Percentiles rank a stretch among this genome's conserved stretches.
Conservation (phyloP, 441 rosid genomes). For the Pelargonium citronellum region DNA sequence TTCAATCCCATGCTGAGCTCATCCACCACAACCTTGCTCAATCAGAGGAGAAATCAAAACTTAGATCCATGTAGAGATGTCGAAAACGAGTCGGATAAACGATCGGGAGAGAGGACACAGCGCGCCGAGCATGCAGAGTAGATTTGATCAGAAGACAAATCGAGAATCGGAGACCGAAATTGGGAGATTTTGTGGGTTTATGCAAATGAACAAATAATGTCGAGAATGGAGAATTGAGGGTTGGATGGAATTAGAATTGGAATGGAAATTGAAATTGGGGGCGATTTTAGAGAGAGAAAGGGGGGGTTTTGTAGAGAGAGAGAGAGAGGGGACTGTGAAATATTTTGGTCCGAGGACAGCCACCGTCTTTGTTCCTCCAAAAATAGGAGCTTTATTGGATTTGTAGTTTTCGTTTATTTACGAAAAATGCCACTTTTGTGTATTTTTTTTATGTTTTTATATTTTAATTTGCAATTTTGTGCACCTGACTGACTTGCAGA, state of each 20-base stretch:
- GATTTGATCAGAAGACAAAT: not conserved
- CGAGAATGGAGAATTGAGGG: not conserved
- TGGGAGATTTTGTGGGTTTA: too few relatives aligned
- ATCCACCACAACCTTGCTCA: not conserved
- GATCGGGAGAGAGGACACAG: not conserved
- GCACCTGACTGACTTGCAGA: too few relatives aligned
- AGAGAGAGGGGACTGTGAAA: not conserved
- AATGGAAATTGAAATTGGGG: not conserved
- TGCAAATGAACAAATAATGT: not conserved
- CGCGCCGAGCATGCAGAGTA: not conserved
- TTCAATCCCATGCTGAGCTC: constrained; percentile 7
- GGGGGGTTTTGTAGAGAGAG: not conserved
- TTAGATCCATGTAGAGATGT: not conserved
- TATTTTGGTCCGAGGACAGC: constrained; percentile 1
- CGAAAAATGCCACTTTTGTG: too few relatives aligned
- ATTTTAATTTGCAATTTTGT: too few relatives aligned
- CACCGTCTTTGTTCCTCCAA: constrained; percentile 1
- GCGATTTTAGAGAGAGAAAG: constrained; percentile 6
- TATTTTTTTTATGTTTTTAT: too few relatives aligned
- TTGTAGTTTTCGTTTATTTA: too few relatives aligned
- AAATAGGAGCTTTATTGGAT: not conserved
- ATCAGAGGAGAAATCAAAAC: not conserved
- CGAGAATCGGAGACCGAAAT: too few relatives aligned
- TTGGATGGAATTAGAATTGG: too few relatives aligned
- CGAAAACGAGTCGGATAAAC: not conserved